Percentiles rank a stretch among this genome's conserved stretches.
Evolutionary conservation across 352 stramenopile species (phyloP).

Genomic region (Pythium pyrilobum): DNA sequence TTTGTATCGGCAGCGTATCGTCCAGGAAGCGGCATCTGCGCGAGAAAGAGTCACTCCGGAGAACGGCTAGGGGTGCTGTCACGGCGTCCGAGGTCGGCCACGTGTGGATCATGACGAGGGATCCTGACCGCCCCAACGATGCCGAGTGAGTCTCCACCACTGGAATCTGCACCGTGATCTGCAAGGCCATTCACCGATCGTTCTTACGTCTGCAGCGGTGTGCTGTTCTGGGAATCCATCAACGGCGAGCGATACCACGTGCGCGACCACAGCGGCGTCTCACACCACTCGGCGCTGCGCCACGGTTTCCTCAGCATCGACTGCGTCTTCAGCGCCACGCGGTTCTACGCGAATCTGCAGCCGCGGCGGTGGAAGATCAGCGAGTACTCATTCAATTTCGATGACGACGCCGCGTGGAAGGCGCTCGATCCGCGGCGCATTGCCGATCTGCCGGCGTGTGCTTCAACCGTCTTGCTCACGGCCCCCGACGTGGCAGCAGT

Average conservation of each 20-base stretch:
- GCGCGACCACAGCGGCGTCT: slow-evolving; percentile 15
- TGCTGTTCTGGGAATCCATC: slow-evolving; percentile 72
- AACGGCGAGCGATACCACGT: slow-evolving; percentile 48
- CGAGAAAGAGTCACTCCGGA: no score
- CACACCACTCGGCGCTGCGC: background rate
- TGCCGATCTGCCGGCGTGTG: slow-evolving; percentile 30
- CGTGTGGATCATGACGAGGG: slow-evolving; percentile 73
- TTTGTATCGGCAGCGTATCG: slow-evolving; percentile 80
- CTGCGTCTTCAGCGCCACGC: slow-evolving; percentile 74
- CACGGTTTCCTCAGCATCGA: slow-evolving; percentile 67
- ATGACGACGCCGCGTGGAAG: slow-evolving; percentile 64
- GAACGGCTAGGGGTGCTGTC: no score
- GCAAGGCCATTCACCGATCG: slow-evolving; percentile 15
- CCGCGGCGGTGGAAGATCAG: slow-evolving; percentile 34
- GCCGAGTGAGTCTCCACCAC: slow-evolving; percentile 12
- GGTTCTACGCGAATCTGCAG: slow-evolving; percentile 80
- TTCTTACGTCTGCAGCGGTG: slow-evolving; percentile 4
- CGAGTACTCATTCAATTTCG: slow-evolving; percentile 48
- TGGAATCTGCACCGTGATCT: no score
- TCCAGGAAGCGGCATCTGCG: slow-evolving; percentile 10
- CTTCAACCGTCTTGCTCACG: slow-evolving; percentile 23
- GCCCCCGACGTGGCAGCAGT: slow-evolving; percentile 26
- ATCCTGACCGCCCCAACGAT: slow-evolving; percentile 12
- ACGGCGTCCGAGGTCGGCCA: slow-evolving; percentile 47
- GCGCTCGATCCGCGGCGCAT: slow-evolving; percentile 45